A percentile compares a stretch with the other conserved stretches of the same genome.
Conservation (phyloP, 2,329 filamentous ascomycete genomes). For the Didymosphaeria variabile region DNA sequence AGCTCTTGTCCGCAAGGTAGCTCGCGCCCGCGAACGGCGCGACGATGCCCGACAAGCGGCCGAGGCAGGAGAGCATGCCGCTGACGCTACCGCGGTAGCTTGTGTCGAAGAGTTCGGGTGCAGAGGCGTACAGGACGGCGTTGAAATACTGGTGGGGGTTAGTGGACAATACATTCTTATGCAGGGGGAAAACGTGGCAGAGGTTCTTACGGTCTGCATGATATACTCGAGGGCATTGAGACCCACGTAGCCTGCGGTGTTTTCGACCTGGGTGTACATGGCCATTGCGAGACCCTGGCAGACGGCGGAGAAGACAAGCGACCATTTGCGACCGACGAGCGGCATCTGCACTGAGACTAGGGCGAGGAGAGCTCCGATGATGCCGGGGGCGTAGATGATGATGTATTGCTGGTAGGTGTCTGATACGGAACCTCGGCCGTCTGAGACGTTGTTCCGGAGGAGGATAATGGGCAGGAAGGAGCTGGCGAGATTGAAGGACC, state of each 20-base stretch:
- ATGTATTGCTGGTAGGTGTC: slow-evolving; percentile 42
- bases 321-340: slow-evolving; percentile 40
- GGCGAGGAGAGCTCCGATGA: slow-evolving; percentile 36
- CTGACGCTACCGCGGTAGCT: slow-evolving; percentile 41
- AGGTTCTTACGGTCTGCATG: slow-evolving; percentile 39
- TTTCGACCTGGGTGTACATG: slow-evolving; percentile 41
- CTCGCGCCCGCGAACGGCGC: slow-evolving; percentile 40
- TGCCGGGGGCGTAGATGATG: slow-evolving; percentile 41
- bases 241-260: slow-evolving; percentile 37
- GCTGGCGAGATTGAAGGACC: slow-evolving; percentile 43
- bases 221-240: slow-evolving; percentile 43
- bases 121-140: slow-evolving; percentile 40
- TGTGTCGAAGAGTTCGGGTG: slow-evolving; percentile 41
- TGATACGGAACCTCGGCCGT: slow-evolving; percentile 31
- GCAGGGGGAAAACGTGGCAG: too few relatives aligned
- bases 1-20: slow-evolving; percentile 30
- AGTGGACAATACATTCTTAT: not conserved
- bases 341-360: slow-evolving; percentile 38
- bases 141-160: slow-evolving; percentile 35
- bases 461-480: slow-evolving; percentile 39
- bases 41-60: slow-evolving; percentile 39
- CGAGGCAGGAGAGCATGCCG: slow-evolving; percentile 41
- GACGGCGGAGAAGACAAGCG: slow-evolving; percentile 37
- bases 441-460: slow-evolving; percentile 39
- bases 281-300: slow-evolving; percentile 41